Conservation (phyloP, 495 filamentous ascomycete species). For the Aspergillus panamensis region DNA sequence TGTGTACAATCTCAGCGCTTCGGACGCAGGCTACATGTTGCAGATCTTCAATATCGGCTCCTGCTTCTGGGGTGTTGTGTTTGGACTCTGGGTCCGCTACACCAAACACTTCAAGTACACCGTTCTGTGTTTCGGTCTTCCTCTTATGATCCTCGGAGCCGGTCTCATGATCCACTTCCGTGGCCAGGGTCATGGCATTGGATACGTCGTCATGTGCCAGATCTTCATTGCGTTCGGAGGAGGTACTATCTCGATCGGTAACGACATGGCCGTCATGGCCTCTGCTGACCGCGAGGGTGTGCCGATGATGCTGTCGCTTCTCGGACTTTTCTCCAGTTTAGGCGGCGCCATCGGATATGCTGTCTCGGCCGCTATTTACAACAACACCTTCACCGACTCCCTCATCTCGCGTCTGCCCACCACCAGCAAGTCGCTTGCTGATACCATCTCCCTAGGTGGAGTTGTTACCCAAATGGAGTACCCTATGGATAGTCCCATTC, state of each 20-base stretch:
- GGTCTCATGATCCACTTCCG: slow-evolving; percentile 70
- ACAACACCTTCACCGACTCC: slow-evolving; percentile 54
- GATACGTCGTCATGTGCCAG: slow-evolving; percentile 72
- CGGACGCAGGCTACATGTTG: slow-evolving; percentile 57
- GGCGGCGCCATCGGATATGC: slow-evolving; percentile 68
- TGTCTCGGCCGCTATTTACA: slow-evolving; percentile 68
- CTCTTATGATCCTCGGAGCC: slow-evolving; percentile 59
- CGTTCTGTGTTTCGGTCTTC: slow-evolving; percentile 59
- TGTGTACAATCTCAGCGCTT: slow-evolving; percentile 58
- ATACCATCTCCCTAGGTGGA: slow-evolving; percentile 44
- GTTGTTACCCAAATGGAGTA: slow-evolving; percentile 52
- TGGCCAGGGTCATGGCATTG: slow-evolving; percentile 54
- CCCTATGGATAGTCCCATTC: slow-evolving; percentile 45
- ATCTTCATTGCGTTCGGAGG: slow-evolving; percentile 74
- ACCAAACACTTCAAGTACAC: slow-evolving; percentile 56
- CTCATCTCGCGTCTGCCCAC: slow-evolving; percentile 43
- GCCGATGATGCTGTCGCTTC: slow-evolving; percentile 66
- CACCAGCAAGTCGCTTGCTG: slow-evolving; percentile 45
- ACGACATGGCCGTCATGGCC: slow-evolving; percentile 75
- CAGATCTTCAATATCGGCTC: slow-evolving; percentile 70
- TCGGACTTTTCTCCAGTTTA: slow-evolving; percentile 61
- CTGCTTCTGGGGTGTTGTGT: slow-evolving; percentile 56
- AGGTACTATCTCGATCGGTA: slow-evolving; percentile 60
- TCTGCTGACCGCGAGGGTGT: slow-evolving; percentile 58
- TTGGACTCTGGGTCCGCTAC: slow-evolving; percentile 53